Evolutionary conservation across 2,329 filamentous ascomycete species (phyloP), one percentile per base, ranked within the genome.

Genomic region (Trichoderma lentiforme): DNA sequence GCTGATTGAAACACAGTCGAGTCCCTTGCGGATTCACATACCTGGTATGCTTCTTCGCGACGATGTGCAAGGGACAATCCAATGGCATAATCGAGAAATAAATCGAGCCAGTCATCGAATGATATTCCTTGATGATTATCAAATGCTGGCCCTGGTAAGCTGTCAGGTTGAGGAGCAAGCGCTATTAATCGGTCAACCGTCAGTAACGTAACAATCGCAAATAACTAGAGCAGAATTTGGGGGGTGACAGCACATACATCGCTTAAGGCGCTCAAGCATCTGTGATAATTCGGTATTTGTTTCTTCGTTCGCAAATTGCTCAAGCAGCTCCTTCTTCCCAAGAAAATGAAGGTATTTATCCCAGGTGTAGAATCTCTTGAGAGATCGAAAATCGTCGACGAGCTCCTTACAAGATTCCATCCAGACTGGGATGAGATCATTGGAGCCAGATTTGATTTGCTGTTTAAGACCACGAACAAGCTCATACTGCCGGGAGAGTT

Each of bases 11-110:
- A 98, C 26, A 98, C 89, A 68, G 92, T 94, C 15, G 94, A 93
- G 77, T 93, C 91, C 63, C 91, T 87, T 1, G 93, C 93, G 6
- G 92, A 90, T 73, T 94, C 90, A 75, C 97, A 91, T 8, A 94
- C 89, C 65, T 91, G 89, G 79, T 97, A 98, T 65, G 93, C 91
- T 74, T 93, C 91, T 56, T 91, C 86, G 15, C 88, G 84, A 62
- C 92, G 89, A 39, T 90, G 90, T 24, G 86, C 83, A 56, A 89
- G 88, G 8, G 94, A 92, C 36, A 96, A 87, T 6, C 91, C 86
- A 62, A 98, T 86, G 3, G 94, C 92, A 79, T 97, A 97, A 77
- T 96, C 93, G 43, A 97, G 87, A 79, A 99, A 97, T 1, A 97
- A 86, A 75, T 97, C 93, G 3, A 98, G 87, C 96, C 96, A 99